phyloP scores from a whole-genome alignment of 768 basidiomycete species.

The Suillus placidus region DNA sequence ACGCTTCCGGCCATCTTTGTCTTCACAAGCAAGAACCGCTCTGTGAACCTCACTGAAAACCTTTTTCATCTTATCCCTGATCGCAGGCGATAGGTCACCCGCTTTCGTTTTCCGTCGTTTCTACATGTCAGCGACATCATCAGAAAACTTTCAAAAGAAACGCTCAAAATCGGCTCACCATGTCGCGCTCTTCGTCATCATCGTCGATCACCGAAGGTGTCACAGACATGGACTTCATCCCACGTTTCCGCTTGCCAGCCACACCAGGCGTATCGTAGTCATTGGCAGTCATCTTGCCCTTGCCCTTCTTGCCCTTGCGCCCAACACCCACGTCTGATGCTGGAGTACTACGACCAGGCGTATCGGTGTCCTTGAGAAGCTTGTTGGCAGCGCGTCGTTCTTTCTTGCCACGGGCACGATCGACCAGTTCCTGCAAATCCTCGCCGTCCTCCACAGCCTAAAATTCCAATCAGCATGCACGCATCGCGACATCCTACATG shows the following conservation, averaged over 20 bases:
- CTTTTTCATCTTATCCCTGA: constrained; percentile 82
- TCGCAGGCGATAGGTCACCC: constrained; percentile 55
- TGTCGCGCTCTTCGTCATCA: constrained; percentile 77
- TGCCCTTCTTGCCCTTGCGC: constrained; percentile 61
- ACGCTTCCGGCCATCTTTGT: constrained; percentile 73
- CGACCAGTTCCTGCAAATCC: constrained; percentile 73
- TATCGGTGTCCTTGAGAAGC: constrained; percentile 58
- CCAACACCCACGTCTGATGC: constrained; percentile 58
- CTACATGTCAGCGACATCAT: constrained; percentile 38
- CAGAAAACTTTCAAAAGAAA: background rate
- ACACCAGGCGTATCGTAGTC: constrained; percentile 50
- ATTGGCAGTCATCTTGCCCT: constrained; percentile 49
- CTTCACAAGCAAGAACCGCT: constrained; percentile 72
- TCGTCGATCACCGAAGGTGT: constrained; percentile 75
- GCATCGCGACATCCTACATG: background rate
- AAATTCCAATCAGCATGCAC: constrained; percentile 3
- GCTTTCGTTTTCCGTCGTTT: constrained; percentile 85
- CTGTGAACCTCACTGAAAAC: constrained; percentile 75
- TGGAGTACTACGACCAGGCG: constrained; percentile 66
- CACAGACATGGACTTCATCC: constrained; percentile 70
- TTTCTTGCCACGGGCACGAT: constrained; percentile 65
- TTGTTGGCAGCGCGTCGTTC: constrained; percentile 64
- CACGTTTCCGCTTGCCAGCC: constrained; percentile 74
- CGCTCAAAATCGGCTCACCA: constrained; percentile 43
- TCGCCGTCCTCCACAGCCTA: constrained; percentile 82